Percentiles rank a stretch among this genome's conserved stretches.
These are phyloP conservation scores for Neonothopanus nambi DNA, from an alignment of 1,284 basidiomycete genomes.

Conservation along the genomic window DNA sequence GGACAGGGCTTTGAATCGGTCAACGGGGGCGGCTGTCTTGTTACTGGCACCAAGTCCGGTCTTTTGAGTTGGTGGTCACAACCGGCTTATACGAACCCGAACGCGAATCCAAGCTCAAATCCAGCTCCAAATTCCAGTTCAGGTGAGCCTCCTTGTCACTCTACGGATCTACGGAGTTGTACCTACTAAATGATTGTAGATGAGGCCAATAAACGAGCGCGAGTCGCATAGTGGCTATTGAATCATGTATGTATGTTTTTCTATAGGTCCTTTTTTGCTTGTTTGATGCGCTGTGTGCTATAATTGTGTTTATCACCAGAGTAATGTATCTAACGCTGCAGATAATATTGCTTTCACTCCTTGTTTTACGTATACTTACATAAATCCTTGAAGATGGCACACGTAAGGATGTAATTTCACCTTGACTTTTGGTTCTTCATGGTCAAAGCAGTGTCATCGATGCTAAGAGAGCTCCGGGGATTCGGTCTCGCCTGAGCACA, in stretches of 20 bases:
- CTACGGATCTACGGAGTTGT: not conserved
- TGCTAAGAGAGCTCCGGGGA: too few species aligned
- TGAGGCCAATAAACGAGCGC: constrained; percentile 7
- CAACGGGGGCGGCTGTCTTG: constrained; percentile 33
- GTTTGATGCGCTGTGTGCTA: too few species aligned
- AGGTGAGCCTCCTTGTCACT: constrained; percentile 18
- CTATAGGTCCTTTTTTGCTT: too few species aligned
- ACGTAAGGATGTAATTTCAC: too few species aligned
- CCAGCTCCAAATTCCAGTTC: too few species aligned
- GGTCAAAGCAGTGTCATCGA: too few species aligned
- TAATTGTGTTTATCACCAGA: not conserved
- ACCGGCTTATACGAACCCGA: constrained; percentile 35
- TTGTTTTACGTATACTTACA: not conserved
- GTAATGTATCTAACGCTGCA: not conserved
- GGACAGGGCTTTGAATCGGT: constrained; percentile 6
- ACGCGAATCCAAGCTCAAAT: too few species aligned
- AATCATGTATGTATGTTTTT: too few species aligned
- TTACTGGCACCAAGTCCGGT: constrained; percentile 58
- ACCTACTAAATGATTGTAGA: not conserved
- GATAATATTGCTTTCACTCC: not conserved
- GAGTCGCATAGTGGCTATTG: not conserved
- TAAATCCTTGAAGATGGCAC: too few species aligned
- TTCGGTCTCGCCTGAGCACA: too few species aligned
- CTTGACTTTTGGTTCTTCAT: too few species aligned
- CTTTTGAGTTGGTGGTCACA: constrained; percentile 58